Percentiles rank a stretch among this genome's conserved stretches.
phyloP scores from a whole-genome alignment of 345 rosid species.

The Kandelia obovata region DNA sequence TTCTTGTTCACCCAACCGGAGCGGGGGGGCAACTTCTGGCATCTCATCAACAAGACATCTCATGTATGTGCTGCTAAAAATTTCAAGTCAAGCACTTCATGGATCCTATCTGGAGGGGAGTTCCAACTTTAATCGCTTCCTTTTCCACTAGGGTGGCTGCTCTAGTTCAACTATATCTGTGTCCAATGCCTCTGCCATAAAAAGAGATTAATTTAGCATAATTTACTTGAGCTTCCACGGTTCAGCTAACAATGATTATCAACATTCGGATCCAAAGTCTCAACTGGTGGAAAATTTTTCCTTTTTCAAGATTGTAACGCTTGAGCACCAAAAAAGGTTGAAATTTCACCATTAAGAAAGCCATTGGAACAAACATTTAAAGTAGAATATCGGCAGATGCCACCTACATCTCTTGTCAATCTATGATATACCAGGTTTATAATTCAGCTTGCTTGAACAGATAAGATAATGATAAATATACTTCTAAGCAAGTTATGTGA shows the following conservation, averaged over 20 bases:
- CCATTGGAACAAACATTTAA: background rate
- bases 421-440: background rate
- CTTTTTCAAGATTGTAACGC: background rate
- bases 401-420: background rate
- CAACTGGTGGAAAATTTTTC: background rate
- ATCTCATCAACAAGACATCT: constrained; percentile 10
- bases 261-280: constrained; percentile 7
- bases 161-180: constrained; percentile 39
- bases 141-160: constrained; percentile 32
- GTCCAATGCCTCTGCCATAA: constrained; percentile 43
- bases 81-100: constrained; percentile 24
- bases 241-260: constrained; percentile 29
- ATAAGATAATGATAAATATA: background rate
- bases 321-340: background rate
- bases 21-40: constrained; percentile 11
- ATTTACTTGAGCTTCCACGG: constrained; percentile 14
- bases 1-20: constrained; percentile 26
- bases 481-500: background rate
- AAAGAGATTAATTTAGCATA: constrained; percentile 16
- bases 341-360: background rate
- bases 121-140: constrained; percentile 34
- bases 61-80: constrained; percentile 1
- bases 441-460: constrained; percentile 6
- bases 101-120: constrained; percentile 30
- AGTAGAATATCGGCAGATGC: background rate